Conservation (phyloP, 495 filamentous ascomycete species). For the Tetracladium setigerum region DNA sequence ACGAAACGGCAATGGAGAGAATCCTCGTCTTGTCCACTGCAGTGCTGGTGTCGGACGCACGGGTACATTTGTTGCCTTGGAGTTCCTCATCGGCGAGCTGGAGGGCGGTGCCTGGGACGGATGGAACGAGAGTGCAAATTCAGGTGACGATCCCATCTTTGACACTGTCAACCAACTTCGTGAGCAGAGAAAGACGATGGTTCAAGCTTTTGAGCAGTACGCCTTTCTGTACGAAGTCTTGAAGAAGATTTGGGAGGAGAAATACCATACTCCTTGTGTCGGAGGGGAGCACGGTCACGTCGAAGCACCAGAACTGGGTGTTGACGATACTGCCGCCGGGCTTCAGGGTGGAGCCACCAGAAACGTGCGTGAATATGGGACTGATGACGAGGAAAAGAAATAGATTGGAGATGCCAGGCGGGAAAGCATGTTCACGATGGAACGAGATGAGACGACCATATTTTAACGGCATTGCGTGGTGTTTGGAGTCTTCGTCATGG, state of each 20-base stretch:
- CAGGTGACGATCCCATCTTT: slow-evolving; percentile 39
- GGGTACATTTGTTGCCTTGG: slow-evolving; percentile 92
- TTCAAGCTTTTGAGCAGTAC: slow-evolving; percentile 83
- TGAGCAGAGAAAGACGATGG: slow-evolving; percentile 92
- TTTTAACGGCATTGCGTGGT: no score
- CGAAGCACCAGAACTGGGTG: neutral
- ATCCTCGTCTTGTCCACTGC: slow-evolving; percentile 87
- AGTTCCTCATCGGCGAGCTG: slow-evolving; percentile 78
- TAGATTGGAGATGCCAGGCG: no score
- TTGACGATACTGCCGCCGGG: no score
- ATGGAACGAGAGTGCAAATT: slow-evolving; percentile 21
- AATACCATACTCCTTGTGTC: slow-evolving; percentile 29
- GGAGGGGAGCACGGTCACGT: slow-evolving; percentile 13
- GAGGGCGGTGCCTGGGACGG: slow-evolving; percentile 60
- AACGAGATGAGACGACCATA: no score
- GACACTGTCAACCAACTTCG: slow-evolving; percentile 72
- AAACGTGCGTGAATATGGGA: no score
- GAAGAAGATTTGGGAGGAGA: slow-evolving; percentile 58
- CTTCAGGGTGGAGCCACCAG: no score
- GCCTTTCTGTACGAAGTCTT: slow-evolving; percentile 86
- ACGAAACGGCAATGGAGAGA: slow-evolving; percentile 54
- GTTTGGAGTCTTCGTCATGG: no score
- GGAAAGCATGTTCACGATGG: no score
- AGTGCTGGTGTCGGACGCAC: slow-evolving; percentile 90
- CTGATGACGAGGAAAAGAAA: no score